Percentiles rank a stretch among this genome's conserved stretches.
phyloP scores from a whole-genome alignment of 2,329 filamentous ascomycete species.

The Colletotrichum lupini region DNA sequence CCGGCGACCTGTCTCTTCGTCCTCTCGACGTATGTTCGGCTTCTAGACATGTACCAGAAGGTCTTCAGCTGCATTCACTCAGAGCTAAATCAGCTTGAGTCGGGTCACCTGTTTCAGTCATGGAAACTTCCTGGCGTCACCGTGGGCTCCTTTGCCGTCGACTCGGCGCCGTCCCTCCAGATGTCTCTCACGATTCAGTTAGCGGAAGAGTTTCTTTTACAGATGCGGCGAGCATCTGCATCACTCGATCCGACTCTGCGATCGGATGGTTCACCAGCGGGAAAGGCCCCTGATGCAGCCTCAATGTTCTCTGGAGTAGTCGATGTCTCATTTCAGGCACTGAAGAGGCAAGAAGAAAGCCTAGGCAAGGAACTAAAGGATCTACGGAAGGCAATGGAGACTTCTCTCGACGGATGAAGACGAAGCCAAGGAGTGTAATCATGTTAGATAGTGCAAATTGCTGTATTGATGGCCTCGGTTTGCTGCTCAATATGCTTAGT shows the following conservation, averaged over 20 bases:
- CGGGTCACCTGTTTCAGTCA: slow-evolving; percentile 44
- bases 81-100: slow-evolving; percentile 44
- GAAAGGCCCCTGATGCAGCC: slow-evolving; percentile 35
- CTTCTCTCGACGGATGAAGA: slow-evolving; percentile 41
- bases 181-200: slow-evolving; percentile 55
- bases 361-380: slow-evolving; percentile 46
- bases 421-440: not conserved
- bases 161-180: slow-evolving; percentile 52
- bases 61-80: slow-evolving; percentile 50
- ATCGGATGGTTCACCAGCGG: slow-evolving; percentile 23
- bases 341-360: slow-evolving; percentile 48
- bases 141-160: slow-evolving; percentile 52
- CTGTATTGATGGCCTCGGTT: not conserved
- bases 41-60: slow-evolving; percentile 54
- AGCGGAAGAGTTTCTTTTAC: slow-evolving; percentile 52
- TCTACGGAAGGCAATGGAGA: slow-evolving; percentile 47
- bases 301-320: slow-evolving; percentile 48
- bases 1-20: slow-evolving; percentile 52
- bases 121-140: slow-evolving; percentile 55
- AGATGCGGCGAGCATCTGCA: slow-evolving; percentile 47
- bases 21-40: slow-evolving; percentile 50
- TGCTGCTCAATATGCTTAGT: not conserved
- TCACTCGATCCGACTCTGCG: slow-evolving; percentile 40
- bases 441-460: slow-evolving; percentile 14
- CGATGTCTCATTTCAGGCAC: slow-evolving; percentile 39